phyloP scores from a whole-genome alignment of 345 rosid species.

The Mallotus nudiflorus region DNA sequence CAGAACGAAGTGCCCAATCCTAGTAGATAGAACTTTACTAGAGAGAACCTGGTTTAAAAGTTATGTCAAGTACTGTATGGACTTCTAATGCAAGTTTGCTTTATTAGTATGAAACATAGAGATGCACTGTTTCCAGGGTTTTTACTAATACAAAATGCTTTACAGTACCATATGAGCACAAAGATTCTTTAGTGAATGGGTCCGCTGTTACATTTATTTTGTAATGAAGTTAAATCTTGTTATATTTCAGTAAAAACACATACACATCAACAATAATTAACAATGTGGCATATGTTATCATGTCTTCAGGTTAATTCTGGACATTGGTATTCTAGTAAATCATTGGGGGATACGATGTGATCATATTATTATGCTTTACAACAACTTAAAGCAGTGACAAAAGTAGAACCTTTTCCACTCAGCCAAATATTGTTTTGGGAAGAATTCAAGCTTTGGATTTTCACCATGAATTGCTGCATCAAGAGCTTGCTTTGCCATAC shows the following conservation, averaged over 20 bases:
- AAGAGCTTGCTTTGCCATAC: conserved; percentile 78
- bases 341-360: background rate
- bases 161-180: background rate
- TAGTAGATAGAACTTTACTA: background rate
- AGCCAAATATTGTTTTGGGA: conserved; percentile 85
- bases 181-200: no score
- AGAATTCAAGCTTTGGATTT: conserved; percentile 67
- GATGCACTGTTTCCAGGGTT: no score
- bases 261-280: background rate
- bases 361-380: background rate
- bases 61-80: background rate
- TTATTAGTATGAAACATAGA: background rate
- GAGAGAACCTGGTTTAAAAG: background rate
- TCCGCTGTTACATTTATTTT: no score
- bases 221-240: no score
- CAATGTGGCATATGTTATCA: background rate
- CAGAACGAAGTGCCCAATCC: no score
- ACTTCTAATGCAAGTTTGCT: background rate
- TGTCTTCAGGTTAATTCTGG: no score
- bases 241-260: background rate
- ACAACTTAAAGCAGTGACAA: background rate
- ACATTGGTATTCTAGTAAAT: background rate
- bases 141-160: background rate
- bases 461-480: conserved; percentile 60
- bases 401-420: conserved; percentile 82